phyloP scores from a whole-genome alignment of 495 filamentous ascomycete genomes.

The Articulospora tetracladia region DNA sequence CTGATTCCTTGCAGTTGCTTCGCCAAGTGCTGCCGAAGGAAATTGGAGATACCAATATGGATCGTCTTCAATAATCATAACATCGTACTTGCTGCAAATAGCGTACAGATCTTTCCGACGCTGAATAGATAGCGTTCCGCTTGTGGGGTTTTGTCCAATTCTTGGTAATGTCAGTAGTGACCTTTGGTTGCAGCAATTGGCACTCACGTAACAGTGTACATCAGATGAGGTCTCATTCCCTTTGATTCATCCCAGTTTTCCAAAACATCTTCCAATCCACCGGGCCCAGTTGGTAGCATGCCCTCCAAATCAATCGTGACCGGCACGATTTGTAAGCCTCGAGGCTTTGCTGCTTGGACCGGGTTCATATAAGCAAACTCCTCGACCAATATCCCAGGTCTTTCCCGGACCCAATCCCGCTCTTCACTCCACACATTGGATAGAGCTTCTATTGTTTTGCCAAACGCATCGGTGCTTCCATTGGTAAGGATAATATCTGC shows the following conservation, averaged over 20 bases:
- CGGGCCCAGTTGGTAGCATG: conserved; percentile 62
- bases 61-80: conserved; percentile 92
- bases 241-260: conserved; percentile 72
- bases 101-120: conserved; percentile 76
- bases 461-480: conserved; percentile 80
- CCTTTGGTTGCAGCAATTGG: neutral
- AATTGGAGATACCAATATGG: conserved; percentile 97
- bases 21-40: conserved; percentile 53
- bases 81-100: conserved; percentile 78
- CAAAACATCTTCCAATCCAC: conserved; percentile 73
- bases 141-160: conserved; percentile 90
- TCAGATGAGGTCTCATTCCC: conserved; percentile 73
- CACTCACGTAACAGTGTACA: conserved; percentile 88
- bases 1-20: conserved; percentile 33
- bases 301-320: conserved; percentile 76
- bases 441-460: conserved; percentile 69
- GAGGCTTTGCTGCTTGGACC: conserved; percentile 58
- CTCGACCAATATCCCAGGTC: conserved; percentile 72
- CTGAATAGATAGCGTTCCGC: conserved; percentile 62
- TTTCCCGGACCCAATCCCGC: conserved; percentile 58
- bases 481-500: conserved; percentile 74
- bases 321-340: conserved; percentile 66
- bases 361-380: conserved; percentile 76
- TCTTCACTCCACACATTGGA: conserved; percentile 68
- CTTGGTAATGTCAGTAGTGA: conserved; percentile 33